Evolutionary conservation across 495 filamentous ascomycete genomes (phyloP), one percentile per base, ranked within the genome.

Genomic region (Oidiodendron maius): DNA sequence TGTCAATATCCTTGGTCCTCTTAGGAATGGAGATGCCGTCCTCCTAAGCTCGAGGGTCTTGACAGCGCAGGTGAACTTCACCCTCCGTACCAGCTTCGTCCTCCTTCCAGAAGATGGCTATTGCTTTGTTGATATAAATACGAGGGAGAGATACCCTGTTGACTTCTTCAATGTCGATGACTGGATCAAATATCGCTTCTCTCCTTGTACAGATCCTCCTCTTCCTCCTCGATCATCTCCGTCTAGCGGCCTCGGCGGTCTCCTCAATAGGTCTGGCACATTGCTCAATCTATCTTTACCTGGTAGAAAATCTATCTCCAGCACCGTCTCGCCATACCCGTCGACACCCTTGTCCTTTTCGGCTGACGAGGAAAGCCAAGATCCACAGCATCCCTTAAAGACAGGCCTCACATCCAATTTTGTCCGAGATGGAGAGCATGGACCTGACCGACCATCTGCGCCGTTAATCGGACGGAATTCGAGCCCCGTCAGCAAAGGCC

Each of bases 51-150:
- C 89, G 17, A 87, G 87, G 48, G 87, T 96, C 1, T 73, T 98
- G 1, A 96, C 91, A 1, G 90, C 93, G 0, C 89, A 96, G 64
- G 91, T 95, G 42, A 95, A 91, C 64, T 96, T 98, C 64, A 89
- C 86, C 1, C 77, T 98, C 34, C 84, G 91, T 5, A 96, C 87
- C 2, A 87, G 78, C 46, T 98, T 84, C 56, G 77, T 83, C 17
- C 82, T 96, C 17, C 75, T 98, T 1, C 91, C 93, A 3, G 85
- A 96, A 50, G 82, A 91, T 56, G 91, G 91, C 0, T 5, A 30
- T 12, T 95, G 90, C 65, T 98, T 96, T 59, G 74, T 96, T 57
- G 81, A 96, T 68, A 86, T 84, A 53, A 60, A 76, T 41, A 94
- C 89, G 0, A 83, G 83, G 50, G 83, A 96, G 58, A 78, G 87